These are phyloP conservation scores for Lactarius pseudohatsudake DNA, from an alignment of 768 basidiomycete genomes.

Conservation along the genomic window DNA sequence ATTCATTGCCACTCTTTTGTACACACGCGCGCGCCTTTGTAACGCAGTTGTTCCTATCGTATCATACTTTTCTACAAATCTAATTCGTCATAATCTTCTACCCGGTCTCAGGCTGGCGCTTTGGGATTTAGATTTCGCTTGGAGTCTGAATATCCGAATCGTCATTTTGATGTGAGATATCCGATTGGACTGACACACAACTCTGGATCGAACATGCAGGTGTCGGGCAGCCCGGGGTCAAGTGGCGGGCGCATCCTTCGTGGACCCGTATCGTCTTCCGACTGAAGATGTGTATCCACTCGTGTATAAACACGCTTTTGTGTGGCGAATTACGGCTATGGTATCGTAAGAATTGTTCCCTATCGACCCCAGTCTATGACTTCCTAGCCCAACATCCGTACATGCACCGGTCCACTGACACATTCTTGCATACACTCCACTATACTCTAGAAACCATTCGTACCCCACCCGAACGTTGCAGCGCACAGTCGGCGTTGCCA, in stretches of 20 bases:
- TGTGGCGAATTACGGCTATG: no score
- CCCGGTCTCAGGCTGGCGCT: not conserved
- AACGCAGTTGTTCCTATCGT: slow-evolving; percentile 5
- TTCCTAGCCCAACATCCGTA: not conserved
- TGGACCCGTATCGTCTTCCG: no score
- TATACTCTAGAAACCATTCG: slow-evolving; percentile 10
- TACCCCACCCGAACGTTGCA: slow-evolving; percentile 9
- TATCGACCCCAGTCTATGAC: no score
- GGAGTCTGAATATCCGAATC: not conserved
- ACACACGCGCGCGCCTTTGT: not conserved
- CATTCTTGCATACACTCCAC: slow-evolving; percentile 5
- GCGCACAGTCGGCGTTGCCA: not conserved
- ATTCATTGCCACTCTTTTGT: slow-evolving; percentile 21
- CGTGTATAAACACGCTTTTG: no score
- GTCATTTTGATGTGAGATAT: no score
- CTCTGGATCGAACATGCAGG: no score
- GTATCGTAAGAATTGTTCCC: no score
- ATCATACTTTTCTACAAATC: not conserved
- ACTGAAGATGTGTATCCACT: no score
- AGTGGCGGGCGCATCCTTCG: no score
- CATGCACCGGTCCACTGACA: slow-evolving; percentile 11
- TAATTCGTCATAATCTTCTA: slow-evolving; percentile 1
- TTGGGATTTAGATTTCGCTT: no score
- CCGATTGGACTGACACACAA: no score
- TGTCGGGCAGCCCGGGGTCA: no score